These are phyloP conservation scores for Cicer yamashitae DNA, from an alignment of 306 rosid species.

Conservation along the genomic window DNA sequence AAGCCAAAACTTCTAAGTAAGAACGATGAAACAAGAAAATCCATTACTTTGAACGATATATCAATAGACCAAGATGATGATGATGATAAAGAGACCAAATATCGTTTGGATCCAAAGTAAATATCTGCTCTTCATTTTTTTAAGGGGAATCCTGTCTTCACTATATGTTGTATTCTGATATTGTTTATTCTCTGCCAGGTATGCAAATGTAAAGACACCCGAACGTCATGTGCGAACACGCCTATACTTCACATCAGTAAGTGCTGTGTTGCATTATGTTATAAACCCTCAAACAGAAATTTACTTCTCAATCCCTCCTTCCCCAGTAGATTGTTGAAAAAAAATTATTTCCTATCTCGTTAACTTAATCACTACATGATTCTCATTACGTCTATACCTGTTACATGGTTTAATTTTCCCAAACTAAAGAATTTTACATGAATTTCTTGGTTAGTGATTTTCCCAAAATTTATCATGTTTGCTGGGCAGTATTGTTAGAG, in stretches of 20 bases:
- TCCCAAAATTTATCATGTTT: background rate
- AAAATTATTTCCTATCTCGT: slow-evolving; percentile 11
- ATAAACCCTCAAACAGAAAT: slow-evolving; percentile 9
- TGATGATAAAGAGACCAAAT: slow-evolving; percentile 93
- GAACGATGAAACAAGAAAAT: slow-evolving; percentile 68
- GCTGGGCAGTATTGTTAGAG: no score
- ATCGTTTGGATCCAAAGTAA: slow-evolving; percentile 97
- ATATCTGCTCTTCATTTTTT: slow-evolving; percentile 18
- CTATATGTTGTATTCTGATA: slow-evolving; percentile 23
- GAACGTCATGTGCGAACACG: slow-evolving; percentile 98
- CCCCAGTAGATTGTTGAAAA: background rate
- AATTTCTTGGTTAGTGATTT: background rate
- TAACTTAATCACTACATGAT: slow-evolving; percentile 4
- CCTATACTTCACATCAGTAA: slow-evolving; percentile 91
- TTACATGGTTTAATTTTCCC: slow-evolving; percentile 4
- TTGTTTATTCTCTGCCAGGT: slow-evolving; percentile 56
- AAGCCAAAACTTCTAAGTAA: slow-evolving; percentile 62
- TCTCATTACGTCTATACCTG: background rate
- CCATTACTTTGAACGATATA: slow-evolving; percentile 59
- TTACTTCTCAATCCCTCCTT: background rate
- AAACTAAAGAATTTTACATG: background rate
- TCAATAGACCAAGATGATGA: slow-evolving; percentile 93
- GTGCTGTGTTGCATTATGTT: slow-evolving; percentile 45
- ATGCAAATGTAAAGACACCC: slow-evolving; percentile 96
- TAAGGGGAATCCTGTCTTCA: no score